Evolutionary conservation across 768 basidiomycete genomes (phyloP), one percentile per base, ranked within the genome.

Genomic region (Panaeolus cyanescens): DNA sequence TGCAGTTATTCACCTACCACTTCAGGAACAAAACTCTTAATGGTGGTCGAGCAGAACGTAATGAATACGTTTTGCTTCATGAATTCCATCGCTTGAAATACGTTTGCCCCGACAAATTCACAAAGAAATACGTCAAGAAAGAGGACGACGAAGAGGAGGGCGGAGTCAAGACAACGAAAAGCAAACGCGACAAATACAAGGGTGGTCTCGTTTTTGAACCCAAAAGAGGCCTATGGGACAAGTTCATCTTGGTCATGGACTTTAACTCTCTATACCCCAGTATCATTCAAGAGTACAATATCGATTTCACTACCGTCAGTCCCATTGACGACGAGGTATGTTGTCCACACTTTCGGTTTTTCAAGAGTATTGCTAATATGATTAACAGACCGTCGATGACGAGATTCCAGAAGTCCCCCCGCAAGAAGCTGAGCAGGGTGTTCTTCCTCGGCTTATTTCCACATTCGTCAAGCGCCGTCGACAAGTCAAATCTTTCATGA

Each of bases 251-350:
- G 17, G 97, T 99, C 75, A 99, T 99, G 97, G 97, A 99, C 74
- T 99, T 99, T 88, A 99, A 99, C 76, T 97, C 95, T 62, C 82
- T 99, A 59, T 99, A 99, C 72, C 97, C 97, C 5, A 95, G 93
- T 73, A 99, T 99, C 79, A 99, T 99, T 54, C 97, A 99, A 70
- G 97, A 99, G 80, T 99, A 93, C 72, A 99, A 99, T 72, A 99
- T 99, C 66, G 97, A 99, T 76, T 99, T 99, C 69, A 99, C 97
- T 9, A 99, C 97, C 0, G 89, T 99, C 19, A 91, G 93, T 45
- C 84, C 85, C 58, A 79, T 83, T 7, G 86, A 86, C 25, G 62
- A 85, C 69, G 91, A 80, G 74, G 80, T 79, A 58, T 7, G 74
- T 69, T 59, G 13, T 31, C 12, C 50, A 53, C 17, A 37, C 5